These are phyloP conservation scores for Nakazawaea laoshanensis DNA, from an alignment of 805 yeast species.

Conservation along the genomic window DNA sequence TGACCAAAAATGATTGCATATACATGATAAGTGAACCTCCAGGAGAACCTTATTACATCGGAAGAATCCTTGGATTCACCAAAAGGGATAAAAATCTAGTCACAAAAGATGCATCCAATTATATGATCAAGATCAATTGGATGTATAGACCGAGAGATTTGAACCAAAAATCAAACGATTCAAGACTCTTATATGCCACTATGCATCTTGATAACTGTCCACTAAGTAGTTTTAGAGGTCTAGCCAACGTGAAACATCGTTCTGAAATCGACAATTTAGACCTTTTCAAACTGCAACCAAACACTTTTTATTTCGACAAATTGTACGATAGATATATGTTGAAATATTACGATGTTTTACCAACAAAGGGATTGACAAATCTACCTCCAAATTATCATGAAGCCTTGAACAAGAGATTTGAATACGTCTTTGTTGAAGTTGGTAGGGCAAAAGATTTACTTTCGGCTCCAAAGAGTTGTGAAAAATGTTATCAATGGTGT, in stretches of 20 bases:
- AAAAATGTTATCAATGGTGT: constrained; percentile 82
- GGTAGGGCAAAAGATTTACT: constrained; percentile 57
- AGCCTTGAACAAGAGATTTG: constrained; percentile 60
- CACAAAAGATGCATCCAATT: constrained; percentile 41
- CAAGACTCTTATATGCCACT: constrained; percentile 74
- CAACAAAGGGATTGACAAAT: constrained; percentile 49
- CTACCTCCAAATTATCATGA: constrained; percentile 52
- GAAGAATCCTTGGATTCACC: constrained; percentile 70
- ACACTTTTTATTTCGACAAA: constrained; percentile 76
- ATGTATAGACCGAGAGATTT: constrained; percentile 84
- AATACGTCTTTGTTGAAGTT: constrained; percentile 66
- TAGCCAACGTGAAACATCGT: constrained; percentile 59
- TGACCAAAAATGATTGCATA: constrained; percentile 56
- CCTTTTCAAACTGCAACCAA: constrained; percentile 47
- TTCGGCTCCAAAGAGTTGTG: constrained; percentile 61
- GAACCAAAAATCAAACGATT: constrained; percentile 54
- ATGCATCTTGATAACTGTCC: constrained; percentile 85
- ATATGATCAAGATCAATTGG: constrained; percentile 75
- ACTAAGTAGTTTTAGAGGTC: constrained; percentile 63
- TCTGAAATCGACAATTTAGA: constrained; percentile 57
- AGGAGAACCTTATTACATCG: constrained; percentile 90
- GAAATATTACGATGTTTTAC: constrained; percentile 69
- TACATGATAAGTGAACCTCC: constrained; percentile 89
- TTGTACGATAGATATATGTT: constrained; percentile 82
- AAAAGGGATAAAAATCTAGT: constrained; percentile 24